Evolutionary conservation across 2,329 filamentous ascomycete species (phyloP).

Genomic region (Diaporthe citriasiana): DNA sequence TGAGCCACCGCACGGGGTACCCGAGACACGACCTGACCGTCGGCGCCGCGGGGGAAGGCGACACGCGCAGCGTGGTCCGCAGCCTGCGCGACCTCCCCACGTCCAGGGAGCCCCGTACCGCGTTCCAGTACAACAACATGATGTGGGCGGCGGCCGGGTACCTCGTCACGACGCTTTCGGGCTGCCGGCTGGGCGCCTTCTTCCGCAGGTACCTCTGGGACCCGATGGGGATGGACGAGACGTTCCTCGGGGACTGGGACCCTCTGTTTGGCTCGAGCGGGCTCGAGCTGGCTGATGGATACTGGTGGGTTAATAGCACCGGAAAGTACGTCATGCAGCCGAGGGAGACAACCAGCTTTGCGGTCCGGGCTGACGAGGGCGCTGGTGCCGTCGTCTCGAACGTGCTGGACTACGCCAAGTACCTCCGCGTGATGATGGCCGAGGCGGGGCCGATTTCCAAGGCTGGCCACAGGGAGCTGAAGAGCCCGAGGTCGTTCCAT

Average conservation of each 20-base stretch:
- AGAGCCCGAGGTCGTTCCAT: constrained; percentile 40
- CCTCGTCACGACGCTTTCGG: constrained; percentile 60
- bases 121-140: constrained; percentile 64
- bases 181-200: constrained; percentile 55
- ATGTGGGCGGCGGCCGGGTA: constrained; percentile 48
- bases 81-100: constrained; percentile 62
- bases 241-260: constrained; percentile 52
- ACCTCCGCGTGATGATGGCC: constrained; percentile 51
- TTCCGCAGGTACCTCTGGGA: constrained; percentile 58
- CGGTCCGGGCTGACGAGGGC: constrained; percentile 53
- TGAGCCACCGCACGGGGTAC: constrained; percentile 66
- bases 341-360: not conserved
- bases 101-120: constrained; percentile 58
- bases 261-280: constrained; percentile 46
- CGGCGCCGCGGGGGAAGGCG: constrained; percentile 45
- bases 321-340: constrained; percentile 47
- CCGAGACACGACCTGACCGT: constrained; percentile 56
- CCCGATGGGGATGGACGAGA: constrained; percentile 63
- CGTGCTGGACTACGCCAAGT: constrained; percentile 56
- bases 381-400: constrained; percentile 60
- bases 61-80: constrained; percentile 54
- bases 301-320: constrained; percentile 54
- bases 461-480: constrained; percentile 47
- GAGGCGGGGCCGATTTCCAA: constrained; percentile 49
- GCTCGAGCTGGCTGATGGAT: constrained; percentile 49